Evolutionary conservation across 2,329 filamentous ascomycete species (phyloP), one percentile per base, ranked within the genome.

Genomic region (Rhytidhysteron rufulum): DNA sequence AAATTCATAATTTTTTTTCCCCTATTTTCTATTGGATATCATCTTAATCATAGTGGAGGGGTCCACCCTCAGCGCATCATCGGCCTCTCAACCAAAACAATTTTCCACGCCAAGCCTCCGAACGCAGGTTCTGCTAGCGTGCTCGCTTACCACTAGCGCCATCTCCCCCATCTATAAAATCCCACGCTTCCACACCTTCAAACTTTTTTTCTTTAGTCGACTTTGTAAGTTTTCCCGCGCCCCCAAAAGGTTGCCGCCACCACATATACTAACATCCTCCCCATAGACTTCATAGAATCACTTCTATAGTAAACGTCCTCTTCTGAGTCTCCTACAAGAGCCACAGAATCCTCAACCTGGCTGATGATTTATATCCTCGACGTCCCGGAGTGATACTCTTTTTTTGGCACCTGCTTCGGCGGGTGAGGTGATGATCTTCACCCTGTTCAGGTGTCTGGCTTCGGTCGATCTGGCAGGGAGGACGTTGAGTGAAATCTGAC

Each of bases 241-340:
- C 22, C 31, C 30, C 31, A 17, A 25, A 15, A 19, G 15, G 17
- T 40, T 34, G 31, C 38, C 27, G 18, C 18, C 27, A 29, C 31
- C 17, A 42, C 10, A 17, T 29, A 27, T 31, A 34, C 49, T 45
- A 39, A 49, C 43, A 58, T 59, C 60, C 57, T 54, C 19, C 11
- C 38, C 13, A 15, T 21, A 39, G 37, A 40, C 38, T 40, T 58
- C 55, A 62, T 57, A 88, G 86, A 90, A 91, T 91, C 87, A 88
- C 87, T 94, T 95, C 86, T 95, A 90, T 89, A 95, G 88, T 90
- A 83, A 78, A 87, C 82, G 82, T 89, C 85, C 79, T 77, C 78
- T 82, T 88, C 86, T 93, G 85, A 88, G 82, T 85, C 91, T 80
- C 82, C 81, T 79, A 89, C 79, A 85, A 77, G 78, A 95, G 89